Evolutionary conservation across 1,284 basidiomycete genomes (phyloP), one percentile per base, ranked within the genome.

Genomic region (Pisolithus thermaeus): DNA sequence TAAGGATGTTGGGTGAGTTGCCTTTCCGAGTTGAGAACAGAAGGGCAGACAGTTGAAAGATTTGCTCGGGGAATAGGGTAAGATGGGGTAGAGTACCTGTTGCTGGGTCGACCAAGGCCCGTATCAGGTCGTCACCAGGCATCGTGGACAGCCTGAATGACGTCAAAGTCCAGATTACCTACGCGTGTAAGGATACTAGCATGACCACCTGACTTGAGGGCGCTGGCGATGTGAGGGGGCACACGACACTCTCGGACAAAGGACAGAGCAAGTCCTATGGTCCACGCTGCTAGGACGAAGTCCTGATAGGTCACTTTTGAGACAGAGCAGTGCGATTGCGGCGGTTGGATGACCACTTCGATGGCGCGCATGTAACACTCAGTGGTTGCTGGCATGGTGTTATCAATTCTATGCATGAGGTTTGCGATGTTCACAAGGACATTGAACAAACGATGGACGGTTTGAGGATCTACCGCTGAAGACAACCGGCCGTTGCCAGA

Each of bases 41-140:
- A 18, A 67, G 50, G 18, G 56, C 51, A 7, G 70, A 67, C 2
- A 78, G 50, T 32, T 63, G 66, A 20, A 58, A 57, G 41, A 72
- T 63, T 56, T 75, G 70, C 35, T 75, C 68, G 1, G 79, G 78
- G 23, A 73, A 62, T 41, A 81, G 56, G 20, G 79, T 62, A 22
- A 77, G 59, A 41, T 65, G 70, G 18, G 78, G 79, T 3, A 80
- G 60, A 37, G 71, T 59, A 9, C 71, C 68, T 12, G 67, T 70
- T 28, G 61, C 62, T 45, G 66, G 61, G 35, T 64, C 58, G 27
- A 73, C 52, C 5, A 76, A 52, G 3, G 62, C 55, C 22, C 52
- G 57, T 52, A 67, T 60, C 39, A 75, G 59, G 12, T 57, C 60
- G 37, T 70, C 64, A 4, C 68, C 67, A n/a, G 27, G 70, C 61